phyloP scores from a whole-genome alignment of 2,329 filamentous ascomycete species.

The Claviceps sp. region DNA sequence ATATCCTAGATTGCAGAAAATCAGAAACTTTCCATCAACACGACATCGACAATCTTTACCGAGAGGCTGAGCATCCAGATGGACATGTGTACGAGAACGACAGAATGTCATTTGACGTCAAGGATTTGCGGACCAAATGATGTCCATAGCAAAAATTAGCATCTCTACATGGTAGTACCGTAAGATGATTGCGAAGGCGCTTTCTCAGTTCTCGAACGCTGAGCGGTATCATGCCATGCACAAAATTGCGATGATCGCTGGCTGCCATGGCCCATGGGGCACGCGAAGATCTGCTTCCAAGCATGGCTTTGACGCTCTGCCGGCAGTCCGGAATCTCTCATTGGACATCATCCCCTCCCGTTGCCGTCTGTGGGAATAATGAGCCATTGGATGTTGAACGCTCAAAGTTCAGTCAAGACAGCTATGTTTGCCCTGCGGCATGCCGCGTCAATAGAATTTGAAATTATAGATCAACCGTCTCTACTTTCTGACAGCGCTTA shows the following conservation, averaged over 20 bases:
- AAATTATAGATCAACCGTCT: not conserved
- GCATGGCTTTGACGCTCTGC: not conserved
- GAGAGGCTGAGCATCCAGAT: slow-evolving; percentile 50
- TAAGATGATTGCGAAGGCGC: too few species aligned
- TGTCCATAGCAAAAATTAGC: too few species aligned
- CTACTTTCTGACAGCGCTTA: not conserved
- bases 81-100: slow-evolving; percentile 60
- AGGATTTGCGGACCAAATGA: slow-evolving; percentile 32
- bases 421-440: not conserved
- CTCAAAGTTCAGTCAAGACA: not conserved
- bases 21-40: slow-evolving; percentile 75
- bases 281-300: not conserved
- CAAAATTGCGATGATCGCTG: not conserved
- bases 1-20: slow-evolving; percentile 69
- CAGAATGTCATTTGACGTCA: slow-evolving; percentile 46
- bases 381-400: not conserved
- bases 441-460: not conserved
- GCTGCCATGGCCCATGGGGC: not conserved
- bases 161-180: too few species aligned
- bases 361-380: not conserved
- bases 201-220: not conserved
- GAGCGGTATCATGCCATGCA: not conserved
- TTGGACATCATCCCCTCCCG: not conserved
- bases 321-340: not conserved
- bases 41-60: slow-evolving; percentile 57